phyloP scores from a whole-genome alignment of 352 stramenopile species.

The Globisporangium cylindrosporum region DNA sequence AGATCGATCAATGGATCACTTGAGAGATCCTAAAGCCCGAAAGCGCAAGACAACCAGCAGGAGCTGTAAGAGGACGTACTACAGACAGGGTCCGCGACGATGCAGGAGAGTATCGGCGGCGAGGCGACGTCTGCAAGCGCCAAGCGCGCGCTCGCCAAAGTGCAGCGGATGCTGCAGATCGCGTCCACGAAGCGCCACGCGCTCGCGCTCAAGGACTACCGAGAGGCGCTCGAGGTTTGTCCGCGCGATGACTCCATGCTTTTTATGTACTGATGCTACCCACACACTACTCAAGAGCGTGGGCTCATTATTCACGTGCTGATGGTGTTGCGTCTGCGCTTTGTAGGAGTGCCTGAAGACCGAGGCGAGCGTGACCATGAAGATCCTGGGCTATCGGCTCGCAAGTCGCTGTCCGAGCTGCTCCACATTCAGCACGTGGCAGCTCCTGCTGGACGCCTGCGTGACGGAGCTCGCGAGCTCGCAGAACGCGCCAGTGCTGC shows the following conservation, averaged over 20 bases:
- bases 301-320: background rate
- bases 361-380: conserved; percentile 53
- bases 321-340: background rate
- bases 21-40: too few species aligned
- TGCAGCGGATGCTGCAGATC: conserved; percentile 60
- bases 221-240: conserved; percentile 49
- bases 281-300: background rate
- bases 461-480: conserved; percentile 69
- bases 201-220: conserved; percentile 58
- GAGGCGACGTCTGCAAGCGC: conserved; percentile 38
- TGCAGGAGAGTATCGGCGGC: conserved; percentile 52
- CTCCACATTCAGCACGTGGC: conserved; percentile 58
- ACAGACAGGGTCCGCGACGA: conserved; percentile 16
- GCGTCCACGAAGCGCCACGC: conserved; percentile 48
- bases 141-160: conserved; percentile 54
- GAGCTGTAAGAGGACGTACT: background rate
- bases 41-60: too few species aligned
- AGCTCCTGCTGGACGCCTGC: conserved; percentile 55
- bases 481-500: conserved; percentile 50
- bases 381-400: conserved; percentile 73
- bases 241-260: background rate
- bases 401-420: conserved; percentile 48
- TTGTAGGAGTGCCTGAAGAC: conserved; percentile 62
- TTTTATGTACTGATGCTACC: background rate
- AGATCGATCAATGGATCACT: too few species aligned